phyloP scores from a whole-genome alignment of 1,284 basidiomycete genomes.

The Apiotrichum porosum region DNA sequence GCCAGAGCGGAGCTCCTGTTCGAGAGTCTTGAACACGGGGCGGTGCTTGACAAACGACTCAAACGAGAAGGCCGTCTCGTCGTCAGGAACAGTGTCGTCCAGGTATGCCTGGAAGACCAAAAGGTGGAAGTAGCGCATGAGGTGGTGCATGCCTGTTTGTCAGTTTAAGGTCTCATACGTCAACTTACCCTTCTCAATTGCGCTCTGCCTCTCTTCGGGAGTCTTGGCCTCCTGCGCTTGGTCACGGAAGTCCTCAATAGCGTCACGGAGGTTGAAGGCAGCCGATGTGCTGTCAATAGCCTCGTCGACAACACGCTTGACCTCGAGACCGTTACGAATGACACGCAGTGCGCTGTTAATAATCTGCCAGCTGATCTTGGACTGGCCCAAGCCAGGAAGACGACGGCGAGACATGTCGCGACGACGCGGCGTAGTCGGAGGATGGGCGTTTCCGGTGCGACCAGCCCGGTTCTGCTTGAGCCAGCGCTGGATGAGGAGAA shows the following conservation, averaged over 20 bases:
- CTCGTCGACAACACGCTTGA: slow-evolving; percentile 82
- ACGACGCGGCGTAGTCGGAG: slow-evolving; percentile 11
- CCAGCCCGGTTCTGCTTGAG: slow-evolving; percentile 51
- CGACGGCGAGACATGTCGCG: slow-evolving; percentile 10
- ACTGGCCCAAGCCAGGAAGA: slow-evolving; percentile 9
- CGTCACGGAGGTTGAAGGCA: slow-evolving; percentile 77
- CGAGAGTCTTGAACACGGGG: slow-evolving; percentile 92
- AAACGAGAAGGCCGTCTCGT: slow-evolving; percentile 69
- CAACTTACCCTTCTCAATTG: slow-evolving; percentile 63
- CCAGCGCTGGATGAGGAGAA: slow-evolving; percentile 85
- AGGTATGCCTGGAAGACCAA: slow-evolving; percentile 94
- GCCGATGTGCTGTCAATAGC: slow-evolving; percentile 82
- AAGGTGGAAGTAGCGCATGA: slow-evolving; percentile 83
- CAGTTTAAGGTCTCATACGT: slow-evolving; percentile 11
- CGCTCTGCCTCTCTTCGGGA: slow-evolving; percentile 60
- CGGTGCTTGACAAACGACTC: slow-evolving; percentile 74
- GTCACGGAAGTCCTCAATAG: slow-evolving; percentile 70
- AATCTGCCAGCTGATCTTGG: slow-evolving; percentile 57
- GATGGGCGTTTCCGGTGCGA: not conserved
- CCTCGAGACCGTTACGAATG: slow-evolving; percentile 79
- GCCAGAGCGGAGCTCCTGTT: slow-evolving; percentile 80
- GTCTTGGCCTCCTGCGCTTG: slow-evolving; percentile 71
- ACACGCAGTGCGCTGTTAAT: slow-evolving; percentile 74
- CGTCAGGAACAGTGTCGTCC: slow-evolving; percentile 74
- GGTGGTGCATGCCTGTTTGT: slow-evolving; percentile 64